Evolutionary conservation across 805 yeast genomes (phyloP).

Genomic region (Nakazawaea pomicola): DNA sequence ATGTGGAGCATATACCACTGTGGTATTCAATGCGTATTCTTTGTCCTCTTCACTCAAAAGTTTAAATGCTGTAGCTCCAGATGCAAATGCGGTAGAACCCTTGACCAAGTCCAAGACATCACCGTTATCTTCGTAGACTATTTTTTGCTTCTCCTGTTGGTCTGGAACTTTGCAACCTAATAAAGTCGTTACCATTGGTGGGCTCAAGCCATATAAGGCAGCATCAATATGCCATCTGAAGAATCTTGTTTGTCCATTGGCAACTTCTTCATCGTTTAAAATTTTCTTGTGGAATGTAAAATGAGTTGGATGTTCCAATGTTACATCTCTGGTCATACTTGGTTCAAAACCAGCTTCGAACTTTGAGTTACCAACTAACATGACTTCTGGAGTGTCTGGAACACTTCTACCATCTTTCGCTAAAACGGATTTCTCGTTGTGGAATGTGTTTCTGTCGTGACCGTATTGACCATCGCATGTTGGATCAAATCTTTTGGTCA

Average conservation of each 20-base stretch:
- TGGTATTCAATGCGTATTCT: constrained; percentile 68
- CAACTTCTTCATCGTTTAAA: constrained; percentile 59
- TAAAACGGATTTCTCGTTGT: constrained; percentile 61
- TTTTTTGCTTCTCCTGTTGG: constrained; percentile 52
- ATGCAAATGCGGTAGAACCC: constrained; percentile 87
- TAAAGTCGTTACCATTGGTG: constrained; percentile 82
- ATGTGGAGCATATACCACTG: constrained; percentile 86
- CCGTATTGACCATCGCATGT: constrained; percentile 68
- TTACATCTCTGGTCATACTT: constrained; percentile 35
- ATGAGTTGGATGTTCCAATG: constrained; percentile 80
- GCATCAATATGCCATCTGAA: constrained; percentile 95
- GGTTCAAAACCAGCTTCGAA: constrained; percentile 53
- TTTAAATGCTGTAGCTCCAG: constrained; percentile 78
- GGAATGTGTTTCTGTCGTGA: constrained; percentile 70
- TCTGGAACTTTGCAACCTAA: constrained; percentile 81
- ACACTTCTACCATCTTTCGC: constrained; percentile 78
- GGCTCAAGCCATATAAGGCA: constrained; percentile 79
- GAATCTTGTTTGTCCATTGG: constrained; percentile 64
- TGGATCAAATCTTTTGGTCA: constrained; percentile 79
- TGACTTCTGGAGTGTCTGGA: constrained; percentile 84
- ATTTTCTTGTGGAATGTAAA: constrained; percentile 69
- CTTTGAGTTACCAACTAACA: constrained; percentile 79
- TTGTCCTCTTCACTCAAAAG: constrained; percentile 64
- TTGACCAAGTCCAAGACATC: constrained; percentile 65
- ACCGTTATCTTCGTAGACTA: constrained; percentile 60